Base-by-base conservation (phyloP, 148 eudicot genomes). In the Drosera capensis region DNA sequence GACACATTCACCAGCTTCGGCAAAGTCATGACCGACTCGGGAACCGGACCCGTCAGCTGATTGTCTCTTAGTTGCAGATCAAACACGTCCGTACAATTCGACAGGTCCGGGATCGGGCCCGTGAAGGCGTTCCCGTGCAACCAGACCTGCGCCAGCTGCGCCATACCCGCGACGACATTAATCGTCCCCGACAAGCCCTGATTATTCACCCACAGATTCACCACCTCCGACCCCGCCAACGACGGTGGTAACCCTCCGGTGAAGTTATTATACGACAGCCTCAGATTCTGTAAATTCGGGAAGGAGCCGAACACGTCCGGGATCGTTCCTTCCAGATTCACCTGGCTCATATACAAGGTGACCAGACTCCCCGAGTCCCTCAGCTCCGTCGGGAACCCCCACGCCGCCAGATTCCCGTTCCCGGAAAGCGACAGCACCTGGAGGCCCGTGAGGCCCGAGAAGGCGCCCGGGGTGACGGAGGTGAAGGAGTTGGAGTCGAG, bases 21-120 rank as follows among this genome's bases (percentile, higher is more conserved):
- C 24, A 85, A 43, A 0, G n/a, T 7, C 14, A 57, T 54, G 3
- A 85, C 23, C 0, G 90, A 67, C 1, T 12, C 14, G 0, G 86
- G 90, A 14, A 85, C 57, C 1, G 66, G 16, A 0, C 95, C 95
- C 0, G 84, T 80, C 12, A 80, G 54, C 13, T 26, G 48, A 42
- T 80, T 80, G 36, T 64, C 78, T 11, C 92, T 64, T 5, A 80
- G 77, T 62, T 68, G 78, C 48, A 80, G 49, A 55, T 71, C 84
- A 14, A 61, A 62, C 1, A 80, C 21, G 2, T 47, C 21, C 0
- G 30, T 37, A 36, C 66, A 71, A 0, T 48, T 47, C 0, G 80
- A 77, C 7, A 77, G 66, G 21, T 80, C 92, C 0, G 84, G 84
- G 1, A 80, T 53, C 1, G 67, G 43, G 11, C 84, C 92, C 0